Conservation (phyloP, 106 monocot genomes). For the Dioscorea alata region DNA sequence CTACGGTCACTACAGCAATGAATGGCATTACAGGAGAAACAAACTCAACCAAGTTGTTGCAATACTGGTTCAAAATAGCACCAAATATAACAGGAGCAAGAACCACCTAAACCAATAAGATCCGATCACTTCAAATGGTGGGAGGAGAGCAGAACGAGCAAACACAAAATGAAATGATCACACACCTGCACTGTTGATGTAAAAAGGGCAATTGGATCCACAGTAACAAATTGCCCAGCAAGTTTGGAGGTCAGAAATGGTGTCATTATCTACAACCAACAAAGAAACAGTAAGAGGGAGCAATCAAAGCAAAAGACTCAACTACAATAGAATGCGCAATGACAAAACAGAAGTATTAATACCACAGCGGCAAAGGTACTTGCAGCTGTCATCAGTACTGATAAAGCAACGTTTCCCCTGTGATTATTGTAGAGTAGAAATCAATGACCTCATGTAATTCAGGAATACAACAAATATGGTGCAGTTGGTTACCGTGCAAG, state of each 20-base stretch:
- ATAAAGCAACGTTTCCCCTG: slow-evolving; percentile 93
- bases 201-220: slow-evolving; percentile 79
- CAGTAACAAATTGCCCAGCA: slow-evolving; percentile 90
- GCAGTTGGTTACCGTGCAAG: slow-evolving; percentile 58
- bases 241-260: slow-evolving; percentile 86
- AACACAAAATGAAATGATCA: too few species aligned
- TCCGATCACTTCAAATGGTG: background rate
- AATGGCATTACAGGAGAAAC: slow-evolving; percentile 90
- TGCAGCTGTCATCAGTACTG: slow-evolving; percentile 86
- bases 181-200: slow-evolving; percentile 81
- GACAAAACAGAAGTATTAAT: slow-evolving; percentile 2
- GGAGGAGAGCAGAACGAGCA: background rate
- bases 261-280: slow-evolving; percentile 48
- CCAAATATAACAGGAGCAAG: slow-evolving; percentile 78
- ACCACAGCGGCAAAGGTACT: slow-evolving; percentile 86
- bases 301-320: background rate
- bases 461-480: background rate
- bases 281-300: background rate
- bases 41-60: slow-evolving; percentile 40
- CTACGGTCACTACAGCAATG: slow-evolving; percentile 72
- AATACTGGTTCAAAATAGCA: slow-evolving; percentile 83
- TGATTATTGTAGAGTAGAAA: background rate
- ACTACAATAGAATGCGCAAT: background rate
- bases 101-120: slow-evolving; percentile 44
- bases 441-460: too few species aligned